Base-by-base conservation (phyloP, 208 protist genomes). In the Paratrypanosoma confusum region DNA sequence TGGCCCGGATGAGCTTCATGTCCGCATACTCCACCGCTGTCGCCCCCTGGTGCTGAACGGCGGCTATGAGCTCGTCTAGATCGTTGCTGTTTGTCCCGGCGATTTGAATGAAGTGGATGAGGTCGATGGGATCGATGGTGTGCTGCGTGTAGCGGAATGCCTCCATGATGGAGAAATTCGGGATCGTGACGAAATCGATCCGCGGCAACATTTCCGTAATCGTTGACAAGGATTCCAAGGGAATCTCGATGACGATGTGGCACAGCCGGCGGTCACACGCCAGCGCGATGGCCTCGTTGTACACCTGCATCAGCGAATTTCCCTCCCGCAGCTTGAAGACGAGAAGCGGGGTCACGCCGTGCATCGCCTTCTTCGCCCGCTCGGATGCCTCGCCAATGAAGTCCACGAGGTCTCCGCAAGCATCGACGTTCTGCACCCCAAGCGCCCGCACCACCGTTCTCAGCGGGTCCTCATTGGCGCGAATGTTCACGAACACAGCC, bases 361-460 rank as follows among this genome's bases (percentile, higher is more conserved):
- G 35, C 62, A 77, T 73, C 0, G 40, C 24, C n/a, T 65, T 50
- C 47, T 59, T 68, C 14, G 74, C 75, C 47, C 64, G 61, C 18
- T 54, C 54, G 43, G 71, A 86, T 6, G 78, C 79, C 39, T 91
- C 78, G 0, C 58, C 46, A 35, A 87, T 80, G 31, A 91, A 91
- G 46, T 84, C 76, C 20, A 80, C 50, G n/a, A 78, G 62, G 43
- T 91, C 78, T 28, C 82, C 82, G 52, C 82, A 91, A 7, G 74
- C 71, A 33, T 91, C 82, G 5, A 84, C 77, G 35, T 81, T 74
- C 10, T 69, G 75, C 7, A 88, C 82, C 11, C 78, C 78, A 3
- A 91, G 55, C 0, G 78, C 66, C 37, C n/a, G n/a, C n/a, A 20
- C 66, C 5, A 71, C 50, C 29, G 57, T 61, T 16, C 72, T 68